Evolutionary conservation across 1,284 basidiomycete species (phyloP).

Genomic region (Pyrrhoderma lamaoense): DNA sequence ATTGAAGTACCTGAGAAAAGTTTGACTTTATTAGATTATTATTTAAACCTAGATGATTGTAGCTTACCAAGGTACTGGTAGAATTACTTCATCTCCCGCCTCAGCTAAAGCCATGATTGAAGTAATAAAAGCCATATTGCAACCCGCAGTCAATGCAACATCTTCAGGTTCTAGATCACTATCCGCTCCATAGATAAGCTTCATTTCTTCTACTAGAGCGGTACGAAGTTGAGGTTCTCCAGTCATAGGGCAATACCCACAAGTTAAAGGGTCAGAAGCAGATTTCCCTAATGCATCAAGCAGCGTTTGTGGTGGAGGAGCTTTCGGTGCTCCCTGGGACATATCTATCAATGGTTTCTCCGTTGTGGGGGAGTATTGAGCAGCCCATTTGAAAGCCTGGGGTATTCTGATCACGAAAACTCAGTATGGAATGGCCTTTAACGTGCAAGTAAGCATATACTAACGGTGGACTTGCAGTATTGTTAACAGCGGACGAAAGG

Average conservation of each 20-base stretch:
- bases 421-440: not conserved
- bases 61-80: constrained; percentile 69
- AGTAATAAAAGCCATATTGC: constrained; percentile 67
- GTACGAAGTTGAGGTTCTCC: constrained; percentile 56
- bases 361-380: constrained; percentile 37
- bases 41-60: not conserved
- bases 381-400: constrained; percentile 60
- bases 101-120: constrained; percentile 60
- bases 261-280: constrained; percentile 39
- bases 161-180: constrained; percentile 48
- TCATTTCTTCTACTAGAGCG: constrained; percentile 62
- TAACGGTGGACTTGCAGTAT: constrained; percentile 27
- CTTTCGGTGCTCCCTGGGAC: constrained; percentile 71
- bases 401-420: constrained; percentile 42
- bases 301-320: constrained; percentile 50
- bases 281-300: constrained; percentile 43
- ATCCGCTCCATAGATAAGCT: constrained; percentile 45
- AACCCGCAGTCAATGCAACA: constrained; percentile 58
- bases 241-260: constrained; percentile 59
- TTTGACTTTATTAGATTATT: not conserved
- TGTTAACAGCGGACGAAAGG: constrained; percentile 34
- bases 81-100: constrained; percentile 67
- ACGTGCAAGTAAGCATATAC: not conserved
- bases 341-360: constrained; percentile 60
- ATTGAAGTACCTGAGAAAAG: constrained; percentile 60